Conservation (phyloP, 306 rosid genomes). For the Cotoneaster glaucophyllus region DNA sequence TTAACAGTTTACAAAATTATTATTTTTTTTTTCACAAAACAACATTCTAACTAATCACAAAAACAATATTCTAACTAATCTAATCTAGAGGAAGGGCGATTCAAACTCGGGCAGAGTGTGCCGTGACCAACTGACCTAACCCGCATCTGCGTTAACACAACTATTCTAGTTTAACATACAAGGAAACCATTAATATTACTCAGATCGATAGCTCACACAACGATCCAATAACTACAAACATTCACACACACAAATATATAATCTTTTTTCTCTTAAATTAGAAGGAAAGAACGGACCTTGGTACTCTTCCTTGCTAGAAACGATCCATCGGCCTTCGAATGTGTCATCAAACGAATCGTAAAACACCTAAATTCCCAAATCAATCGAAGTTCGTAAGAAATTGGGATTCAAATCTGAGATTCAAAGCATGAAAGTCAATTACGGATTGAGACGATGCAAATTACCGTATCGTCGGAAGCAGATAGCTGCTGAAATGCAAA, state of each 20-base stretch:
- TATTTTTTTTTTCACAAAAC: neutral
- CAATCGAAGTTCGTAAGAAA: neutral
- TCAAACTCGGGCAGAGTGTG: too few relatives aligned
- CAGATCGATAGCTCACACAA: neutral
- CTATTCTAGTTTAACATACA: neutral
- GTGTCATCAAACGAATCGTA: constrained; percentile 81
- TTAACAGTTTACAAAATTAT: neutral
- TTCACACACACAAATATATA: neutral
- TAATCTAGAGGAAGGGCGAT: neutral
- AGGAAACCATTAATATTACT: neutral
- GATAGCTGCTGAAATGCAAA: constrained; percentile 32
- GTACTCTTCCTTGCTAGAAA: constrained; percentile 64
- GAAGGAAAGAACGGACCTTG: constrained; percentile 31
- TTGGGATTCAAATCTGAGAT: neutral
- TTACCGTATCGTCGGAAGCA: constrained; percentile 61
- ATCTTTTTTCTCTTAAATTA: neutral
- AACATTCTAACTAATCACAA: too few relatives aligned
- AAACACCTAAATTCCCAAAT: constrained; percentile 40
- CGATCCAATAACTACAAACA: neutral
- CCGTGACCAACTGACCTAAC: neutral
- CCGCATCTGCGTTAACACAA: neutral
- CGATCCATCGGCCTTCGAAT: constrained; percentile 75
- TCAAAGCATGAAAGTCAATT: neutral
- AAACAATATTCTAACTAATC: too few relatives aligned
- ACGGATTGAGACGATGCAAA: constrained; percentile 1